Percentiles rank a stretch among this genome's conserved stretches.
phyloP scores from a whole-genome alignment of 1,284 basidiomycete species.

The Sphaerobolus stellatus region DNA sequence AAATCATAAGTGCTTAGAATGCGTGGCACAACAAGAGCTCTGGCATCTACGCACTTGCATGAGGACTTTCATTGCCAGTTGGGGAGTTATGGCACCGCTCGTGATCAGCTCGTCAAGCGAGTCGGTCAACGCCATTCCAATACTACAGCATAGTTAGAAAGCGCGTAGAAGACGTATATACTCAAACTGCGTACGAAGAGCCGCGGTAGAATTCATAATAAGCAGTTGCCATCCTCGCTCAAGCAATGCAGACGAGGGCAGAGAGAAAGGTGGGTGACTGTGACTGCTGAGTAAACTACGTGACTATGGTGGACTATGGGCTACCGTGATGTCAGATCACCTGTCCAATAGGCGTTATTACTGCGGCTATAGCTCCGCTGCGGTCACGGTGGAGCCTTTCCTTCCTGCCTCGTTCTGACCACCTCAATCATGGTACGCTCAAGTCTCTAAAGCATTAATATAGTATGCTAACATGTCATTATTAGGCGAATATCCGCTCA shows the following conservation, averaged over 20 bases:
- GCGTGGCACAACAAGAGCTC: too few relatives aligned
- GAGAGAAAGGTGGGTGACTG: not conserved
- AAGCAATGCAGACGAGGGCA: not conserved
- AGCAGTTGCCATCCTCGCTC: constrained; percentile 36
- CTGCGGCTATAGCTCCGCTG: not conserved
- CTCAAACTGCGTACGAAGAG: constrained; percentile 64
- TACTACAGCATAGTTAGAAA: constrained; percentile 48
- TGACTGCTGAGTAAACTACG: not conserved
- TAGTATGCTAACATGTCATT: not conserved
- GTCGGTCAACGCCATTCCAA: constrained; percentile 98
- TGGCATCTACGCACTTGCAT: constrained; percentile 71
- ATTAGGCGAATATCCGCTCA: not conserved
- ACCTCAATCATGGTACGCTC: constrained; percentile 3
- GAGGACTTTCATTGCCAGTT: constrained; percentile 95
- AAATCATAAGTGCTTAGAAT: not conserved
- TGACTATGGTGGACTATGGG: not conserved
- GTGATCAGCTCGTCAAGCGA: constrained; percentile 98
- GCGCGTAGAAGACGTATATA: not conserved
- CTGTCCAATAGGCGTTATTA: not conserved
- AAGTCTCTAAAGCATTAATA: not conserved
- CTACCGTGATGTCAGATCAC: not conserved
- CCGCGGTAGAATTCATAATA: constrained; percentile 92
- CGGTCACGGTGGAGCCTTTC: not conserved
- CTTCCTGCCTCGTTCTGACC: not conserved
- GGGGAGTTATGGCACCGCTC: constrained; percentile 94